Conservation (phyloP, 73 alveolate species). For the Symbiodinium pilosum region DNA sequence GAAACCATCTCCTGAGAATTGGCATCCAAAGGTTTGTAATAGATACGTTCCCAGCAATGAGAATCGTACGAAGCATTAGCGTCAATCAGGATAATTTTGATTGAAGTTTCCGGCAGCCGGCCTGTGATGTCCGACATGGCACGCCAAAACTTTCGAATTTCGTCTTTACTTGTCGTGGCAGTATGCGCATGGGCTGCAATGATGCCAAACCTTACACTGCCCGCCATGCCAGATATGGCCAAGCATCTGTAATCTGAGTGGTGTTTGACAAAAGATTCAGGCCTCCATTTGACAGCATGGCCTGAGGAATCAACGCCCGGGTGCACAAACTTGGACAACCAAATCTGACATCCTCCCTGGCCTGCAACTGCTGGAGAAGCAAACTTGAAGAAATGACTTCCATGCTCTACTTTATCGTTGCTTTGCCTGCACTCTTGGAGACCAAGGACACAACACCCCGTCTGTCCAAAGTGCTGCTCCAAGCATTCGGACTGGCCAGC, state of each 20-base stretch:
- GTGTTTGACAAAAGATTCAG: background rate
- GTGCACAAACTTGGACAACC: background rate
- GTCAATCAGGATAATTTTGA: background rate
- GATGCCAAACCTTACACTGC: background rate
- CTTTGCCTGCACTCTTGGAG: background rate
- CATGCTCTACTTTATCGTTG: background rate
- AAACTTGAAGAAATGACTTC: background rate
- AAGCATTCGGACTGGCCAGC: background rate
- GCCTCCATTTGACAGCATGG: background rate
- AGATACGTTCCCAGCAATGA: background rate
- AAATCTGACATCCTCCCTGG: background rate
- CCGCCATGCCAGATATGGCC: background rate
- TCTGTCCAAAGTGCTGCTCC: background rate
- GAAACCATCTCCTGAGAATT: background rate
- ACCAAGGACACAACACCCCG: background rate
- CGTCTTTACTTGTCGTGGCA: background rate
- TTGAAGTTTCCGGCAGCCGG: background rate
- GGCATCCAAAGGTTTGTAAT: background rate
- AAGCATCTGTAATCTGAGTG: background rate
- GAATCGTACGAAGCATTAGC: background rate
- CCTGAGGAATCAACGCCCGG: background rate
- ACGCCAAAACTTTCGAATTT: background rate
- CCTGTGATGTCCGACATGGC: background rate
- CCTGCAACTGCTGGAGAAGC: background rate
- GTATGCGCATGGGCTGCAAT: background rate